A percentile compares a stretch with the other conserved stretches of the same genome.
Evolutionary conservation across 768 basidiomycete genomes (phyloP).

Genomic region (Thelephora ganbajun): DNA sequence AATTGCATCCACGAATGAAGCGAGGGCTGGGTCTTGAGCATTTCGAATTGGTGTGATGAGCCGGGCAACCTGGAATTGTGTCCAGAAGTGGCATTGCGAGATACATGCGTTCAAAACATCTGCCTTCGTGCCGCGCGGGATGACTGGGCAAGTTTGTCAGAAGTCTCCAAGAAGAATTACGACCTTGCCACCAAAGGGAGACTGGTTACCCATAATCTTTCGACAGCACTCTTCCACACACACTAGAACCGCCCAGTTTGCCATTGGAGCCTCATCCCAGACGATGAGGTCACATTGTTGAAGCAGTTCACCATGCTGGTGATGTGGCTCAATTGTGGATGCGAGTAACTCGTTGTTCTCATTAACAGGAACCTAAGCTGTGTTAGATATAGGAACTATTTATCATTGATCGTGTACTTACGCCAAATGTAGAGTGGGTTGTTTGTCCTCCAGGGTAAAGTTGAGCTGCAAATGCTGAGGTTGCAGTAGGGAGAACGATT

Average conservation of each 20-base stretch:
- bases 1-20: slow-evolving; percentile 23
- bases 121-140: slow-evolving; percentile 14
- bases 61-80: slow-evolving; percentile 12
- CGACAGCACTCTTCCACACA: slow-evolving; percentile 23
- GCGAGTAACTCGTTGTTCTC: slow-evolving; percentile 18
- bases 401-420: slow-evolving; percentile 3
- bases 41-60: slow-evolving; percentile 23
- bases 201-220: slow-evolving; percentile 12
- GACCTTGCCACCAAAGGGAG: slow-evolving; percentile 25
- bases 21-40: slow-evolving; percentile 21
- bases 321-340: slow-evolving; percentile 17
- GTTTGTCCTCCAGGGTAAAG: slow-evolving; percentile 24
- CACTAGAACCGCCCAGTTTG: slow-evolving; percentile 18
- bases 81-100: slow-evolving; percentile 21
- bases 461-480: slow-evolving; percentile 26
- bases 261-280: slow-evolving; percentile 32
- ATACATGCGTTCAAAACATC: slow-evolving; percentile 23
- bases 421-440: slow-evolving; percentile 25
- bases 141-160: slow-evolving; percentile 26
- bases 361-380: slow-evolving; percentile 18
- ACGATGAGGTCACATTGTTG: slow-evolving; percentile 16
- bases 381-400: not conserved
- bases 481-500: slow-evolving; percentile 23
- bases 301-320: slow-evolving; percentile 21
- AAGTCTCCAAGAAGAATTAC: slow-evolving; percentile 26